phyloP scores from a whole-genome alignment of 164 flowering plant genomes.

The Pachysandra terminalis region DNA sequence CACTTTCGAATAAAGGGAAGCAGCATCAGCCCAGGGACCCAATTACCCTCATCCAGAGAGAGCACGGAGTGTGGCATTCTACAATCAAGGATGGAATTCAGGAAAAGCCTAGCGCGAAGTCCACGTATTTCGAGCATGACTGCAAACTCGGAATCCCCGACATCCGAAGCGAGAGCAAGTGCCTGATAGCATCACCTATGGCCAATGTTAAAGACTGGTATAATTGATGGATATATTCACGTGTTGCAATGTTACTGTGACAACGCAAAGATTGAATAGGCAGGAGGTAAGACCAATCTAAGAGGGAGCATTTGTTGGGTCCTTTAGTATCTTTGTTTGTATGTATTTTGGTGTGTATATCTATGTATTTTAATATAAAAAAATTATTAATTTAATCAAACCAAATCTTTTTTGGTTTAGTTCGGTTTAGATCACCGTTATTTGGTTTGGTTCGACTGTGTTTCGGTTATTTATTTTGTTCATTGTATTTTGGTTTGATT shows the following conservation, averaged over 20 bases:
- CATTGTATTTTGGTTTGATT: too few relatives aligned
- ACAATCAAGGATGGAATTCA: slow-evolving; percentile 78
- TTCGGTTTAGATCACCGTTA: too few relatives aligned
- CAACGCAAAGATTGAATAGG: slow-evolving; percentile 83
- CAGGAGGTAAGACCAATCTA: slow-evolving; percentile 79
- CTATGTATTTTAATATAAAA: too few relatives aligned
- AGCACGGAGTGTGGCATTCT: slow-evolving; percentile 46
- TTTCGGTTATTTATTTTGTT: too few relatives aligned
- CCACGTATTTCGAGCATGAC: slow-evolving; percentile 65
- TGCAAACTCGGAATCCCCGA: slow-evolving; percentile 84
- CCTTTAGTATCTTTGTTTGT: too few relatives aligned
- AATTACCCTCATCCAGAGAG: slow-evolving; percentile 45
- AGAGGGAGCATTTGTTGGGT: slow-evolving; percentile 88
- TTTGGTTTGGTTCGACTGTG: too few relatives aligned
- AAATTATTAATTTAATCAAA: too few relatives aligned
- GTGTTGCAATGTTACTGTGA: slow-evolving; percentile 29
- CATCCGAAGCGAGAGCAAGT: slow-evolving; percentile 84
- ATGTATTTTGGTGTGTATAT: too few relatives aligned
- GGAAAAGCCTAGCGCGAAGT: slow-evolving; percentile 84
- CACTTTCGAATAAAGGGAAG: slow-evolving; percentile 82
- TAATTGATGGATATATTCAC: slow-evolving; percentile 67
- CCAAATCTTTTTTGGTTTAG: too few relatives aligned
- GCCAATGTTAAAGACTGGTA: slow-evolving; percentile 55
- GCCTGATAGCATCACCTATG: slow-evolving; percentile 68
- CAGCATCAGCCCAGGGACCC: slow-evolving; percentile 74